Percentiles rank a stretch among this genome's conserved stretches.
phyloP scores from a whole-genome alignment of 148 eudicot genomes.

The Simmondsia chinensis region DNA sequence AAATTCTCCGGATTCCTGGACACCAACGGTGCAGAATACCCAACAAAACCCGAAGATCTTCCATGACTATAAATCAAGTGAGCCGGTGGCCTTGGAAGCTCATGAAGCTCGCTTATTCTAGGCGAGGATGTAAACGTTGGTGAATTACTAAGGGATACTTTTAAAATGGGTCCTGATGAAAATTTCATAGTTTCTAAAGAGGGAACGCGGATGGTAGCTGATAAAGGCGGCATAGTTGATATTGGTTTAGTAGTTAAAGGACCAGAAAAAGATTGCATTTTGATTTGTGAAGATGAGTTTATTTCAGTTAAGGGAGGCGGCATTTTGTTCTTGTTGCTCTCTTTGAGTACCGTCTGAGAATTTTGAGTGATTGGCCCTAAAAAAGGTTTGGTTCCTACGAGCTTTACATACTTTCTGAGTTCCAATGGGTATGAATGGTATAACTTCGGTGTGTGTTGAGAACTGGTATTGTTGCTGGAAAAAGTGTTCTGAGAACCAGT shows the following conservation, averaged over 20 bases:
- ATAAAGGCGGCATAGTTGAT: constrained; percentile 23
- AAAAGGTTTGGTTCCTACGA: constrained; percentile 21
- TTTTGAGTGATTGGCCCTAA: constrained; percentile 29
- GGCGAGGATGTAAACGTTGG: constrained; percentile 53
- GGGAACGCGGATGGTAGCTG: constrained; percentile 28
- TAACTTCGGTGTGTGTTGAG: constrained; percentile 12
- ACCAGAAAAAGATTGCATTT: constrained; percentile 64
- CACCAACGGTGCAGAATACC: constrained; percentile 62
- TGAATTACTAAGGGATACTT: constrained; percentile 41
- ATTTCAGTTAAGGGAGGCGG: constrained; percentile 49
- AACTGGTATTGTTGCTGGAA: constrained; percentile 30
- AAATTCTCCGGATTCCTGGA: constrained; percentile 31
- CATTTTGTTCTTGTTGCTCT: constrained; percentile 36
- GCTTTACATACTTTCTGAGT: constrained; percentile 29
- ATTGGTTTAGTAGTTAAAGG: constrained; percentile 48
- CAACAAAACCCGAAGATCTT: constrained; percentile 29
- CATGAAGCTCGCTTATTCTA: constrained; percentile 86
- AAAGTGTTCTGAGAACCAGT: constrained; percentile 17
- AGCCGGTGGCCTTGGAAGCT: constrained; percentile 88
- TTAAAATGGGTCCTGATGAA: constrained; percentile 50
- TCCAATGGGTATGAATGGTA: constrained; percentile 45
- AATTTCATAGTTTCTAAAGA: constrained; percentile 24
- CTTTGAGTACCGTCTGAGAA: constrained; percentile 43
- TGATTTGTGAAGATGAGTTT: constrained; percentile 22
- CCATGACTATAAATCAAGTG: constrained; percentile 14